Base-by-base conservation (phyloP, 805 yeast genomes). In the Kluyveromyces siamensis region DNA sequence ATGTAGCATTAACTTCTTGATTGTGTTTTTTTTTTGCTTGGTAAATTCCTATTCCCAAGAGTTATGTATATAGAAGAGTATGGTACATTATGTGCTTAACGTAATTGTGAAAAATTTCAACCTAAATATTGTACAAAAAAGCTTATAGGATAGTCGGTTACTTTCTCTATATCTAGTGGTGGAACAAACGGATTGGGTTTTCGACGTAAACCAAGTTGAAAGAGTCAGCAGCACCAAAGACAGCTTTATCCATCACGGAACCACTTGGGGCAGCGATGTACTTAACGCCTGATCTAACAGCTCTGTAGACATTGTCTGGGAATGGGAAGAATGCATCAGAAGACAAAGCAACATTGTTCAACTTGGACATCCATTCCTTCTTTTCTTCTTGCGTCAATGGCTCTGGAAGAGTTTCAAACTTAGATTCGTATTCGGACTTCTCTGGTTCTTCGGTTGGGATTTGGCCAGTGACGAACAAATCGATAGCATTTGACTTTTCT, bases 281-380 rank as follows among this genome's bases (percentile, higher is more conserved):
- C 71, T 87, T 88, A 60, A 90, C 99, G 68, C 99, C 99, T 17
- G 95, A 84, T 76, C 87, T 82, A 46, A 83, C 96, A 55, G 98
- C 98, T 70, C 99, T 83, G 81, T 91, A 89, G 59, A 93, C 96
- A 66, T 93, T 93, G 71, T 93, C 99, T 57, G 98, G 93, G 93
- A 93, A 93, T 72, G 99, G 99, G 95, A 93, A 93, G 81, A 93
- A 93, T 27, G 99, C 99, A 68, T 93, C 99, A 3, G 97, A 89
- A 16, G 96, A 84, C 59, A 90, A 76, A 11, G 98, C 89, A 49
- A 93, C 99, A 60, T 87, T 82, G 51, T 74, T 79, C 68, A 89
- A 77, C 73, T 89, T 80, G 53, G 72, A 60, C 56, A 84, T 71
- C 98, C 98, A 93, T 61, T 86, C 96, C 55, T 74, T 72, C 72